A percentile compares a stretch with the other conserved stretches of the same genome.
phyloP scores from a whole-genome alignment of 1,284 basidiomycete genomes.

The Pisolithus thermaeus region DNA sequence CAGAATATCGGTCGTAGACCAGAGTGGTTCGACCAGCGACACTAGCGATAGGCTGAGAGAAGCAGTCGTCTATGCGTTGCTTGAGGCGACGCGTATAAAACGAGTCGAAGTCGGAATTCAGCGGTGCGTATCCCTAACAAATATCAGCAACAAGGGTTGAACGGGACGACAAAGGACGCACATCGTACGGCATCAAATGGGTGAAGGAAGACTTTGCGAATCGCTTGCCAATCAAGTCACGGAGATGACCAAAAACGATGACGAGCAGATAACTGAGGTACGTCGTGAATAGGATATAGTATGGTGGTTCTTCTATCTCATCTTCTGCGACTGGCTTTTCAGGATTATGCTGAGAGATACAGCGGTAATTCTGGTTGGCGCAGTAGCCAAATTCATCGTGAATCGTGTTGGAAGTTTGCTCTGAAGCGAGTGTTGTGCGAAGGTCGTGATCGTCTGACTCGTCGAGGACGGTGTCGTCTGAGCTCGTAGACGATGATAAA shows the following conservation, averaged over 20 bases:
- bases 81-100: constrained; percentile 98
- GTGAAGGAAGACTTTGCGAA: constrained; percentile 68
- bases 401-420: constrained; percentile 66
- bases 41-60: constrained; percentile 89
- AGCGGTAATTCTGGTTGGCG: constrained; percentile 65
- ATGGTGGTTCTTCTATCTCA: constrained; percentile 77
- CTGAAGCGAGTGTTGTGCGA: constrained; percentile 61
- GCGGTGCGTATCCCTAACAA: constrained; percentile 84
- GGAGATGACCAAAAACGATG: constrained; percentile 86
- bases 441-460: constrained; percentile 50
- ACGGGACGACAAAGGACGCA: constrained; percentile 36
- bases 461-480: constrained; percentile 56
- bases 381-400: constrained; percentile 89
- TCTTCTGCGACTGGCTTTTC: constrained; percentile 47
- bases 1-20: constrained; percentile 79
- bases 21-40: constrained; percentile 93
- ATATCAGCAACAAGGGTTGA: neutral
- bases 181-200: constrained; percentile 78
- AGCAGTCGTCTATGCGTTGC: constrained; percentile 92
- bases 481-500: constrained; percentile 60
- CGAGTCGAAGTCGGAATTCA: constrained; percentile 98
- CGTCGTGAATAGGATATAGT: constrained; percentile 85
- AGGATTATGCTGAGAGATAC: constrained; percentile 56
- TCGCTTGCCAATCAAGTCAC: constrained; percentile 93
- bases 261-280: constrained; percentile 88